A percentile compares a stretch with the other conserved stretches of the same genome.
phyloP scores from a whole-genome alignment of 495 filamentous ascomycete genomes.

The Xylaria intraflava region DNA sequence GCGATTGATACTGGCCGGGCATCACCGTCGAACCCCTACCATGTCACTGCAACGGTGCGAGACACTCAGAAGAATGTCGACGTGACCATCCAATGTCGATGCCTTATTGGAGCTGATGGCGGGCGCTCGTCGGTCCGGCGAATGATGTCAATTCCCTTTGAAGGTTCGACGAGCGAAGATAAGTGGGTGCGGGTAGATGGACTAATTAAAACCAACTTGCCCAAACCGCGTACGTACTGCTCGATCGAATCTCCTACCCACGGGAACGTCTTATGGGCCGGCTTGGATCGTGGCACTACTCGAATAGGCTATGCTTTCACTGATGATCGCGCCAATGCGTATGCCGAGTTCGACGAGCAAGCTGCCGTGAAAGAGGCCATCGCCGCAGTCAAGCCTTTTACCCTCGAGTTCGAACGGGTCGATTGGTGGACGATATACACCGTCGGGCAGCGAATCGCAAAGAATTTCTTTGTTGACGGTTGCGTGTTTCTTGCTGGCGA shows the following conservation, averaged over 20 bases:
- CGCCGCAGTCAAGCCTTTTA: constrained; percentile 35
- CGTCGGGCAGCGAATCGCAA: constrained; percentile 48
- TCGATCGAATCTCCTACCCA: constrained; percentile 42
- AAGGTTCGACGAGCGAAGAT: constrained; percentile 35
- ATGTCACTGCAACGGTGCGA: constrained; percentile 25
- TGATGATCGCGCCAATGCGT: constrained; percentile 35
- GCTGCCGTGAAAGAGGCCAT: constrained; percentile 24
- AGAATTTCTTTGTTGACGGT: constrained; percentile 32
- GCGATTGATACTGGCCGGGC: constrained; percentile 23
- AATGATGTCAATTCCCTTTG: constrained; percentile 33
- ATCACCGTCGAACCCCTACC: constrained; percentile 17
- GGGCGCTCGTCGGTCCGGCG: constrained; percentile 37
- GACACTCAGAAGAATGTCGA: constrained; percentile 10
- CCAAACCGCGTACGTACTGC: constrained; percentile 40
- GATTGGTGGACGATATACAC: constrained; percentile 51
- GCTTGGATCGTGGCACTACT: constrained; percentile 28
- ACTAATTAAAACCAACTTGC: constrained; percentile 36
- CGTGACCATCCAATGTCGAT: constrained; percentile 27
- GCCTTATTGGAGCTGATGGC: constrained; percentile 43
- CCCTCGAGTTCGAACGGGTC: constrained; percentile 32
- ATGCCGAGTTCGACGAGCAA: constrained; percentile 29
- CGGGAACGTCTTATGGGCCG: constrained; percentile 22
- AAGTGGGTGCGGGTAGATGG: constrained; percentile 43
- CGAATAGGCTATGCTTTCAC: constrained; percentile 49
- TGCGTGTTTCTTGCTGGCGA: constrained; percentile 52